Percentiles rank a stretch among this genome's conserved stretches.
phyloP scores from a whole-genome alignment of 257 asterid genomes.

The Solanum appendiculatum region DNA sequence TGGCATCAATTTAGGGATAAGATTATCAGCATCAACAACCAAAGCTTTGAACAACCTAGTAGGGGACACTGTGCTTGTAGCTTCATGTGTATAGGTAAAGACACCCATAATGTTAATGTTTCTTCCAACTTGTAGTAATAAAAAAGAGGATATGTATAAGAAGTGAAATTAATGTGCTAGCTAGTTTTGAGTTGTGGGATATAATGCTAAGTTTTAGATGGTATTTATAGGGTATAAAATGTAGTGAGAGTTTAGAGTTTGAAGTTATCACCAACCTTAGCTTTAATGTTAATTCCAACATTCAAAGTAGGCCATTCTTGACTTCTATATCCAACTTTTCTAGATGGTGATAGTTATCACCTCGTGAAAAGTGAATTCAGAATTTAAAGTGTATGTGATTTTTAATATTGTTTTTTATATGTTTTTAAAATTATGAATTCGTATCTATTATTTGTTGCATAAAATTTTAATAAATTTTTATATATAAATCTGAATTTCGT shows the following conservation, averaged over 20 bases:
- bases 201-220: neutral
- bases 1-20: constrained; percentile 1
- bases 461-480: neutral
- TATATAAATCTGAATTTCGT: too few relatives aligned
- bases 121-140: neutral
- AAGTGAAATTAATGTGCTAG: neutral
- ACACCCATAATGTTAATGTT: neutral
- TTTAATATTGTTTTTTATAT: too few relatives aligned
- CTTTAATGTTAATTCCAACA: neutral
- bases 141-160: neutral
- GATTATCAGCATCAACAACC: neutral
- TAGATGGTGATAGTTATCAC: neutral
- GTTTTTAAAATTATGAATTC: too few relatives aligned
- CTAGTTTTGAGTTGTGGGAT: neutral
- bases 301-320: neutral
- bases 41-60: constrained; percentile 7
- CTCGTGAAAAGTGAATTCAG: fast-evolving
- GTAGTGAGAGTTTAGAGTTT: neutral
- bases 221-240: neutral
- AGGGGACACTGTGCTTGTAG: neutral
- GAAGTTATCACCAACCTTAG: neutral
- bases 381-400: too few relatives aligned
- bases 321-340: neutral
- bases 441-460: neutral
- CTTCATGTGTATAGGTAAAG: neutral